These are phyloP conservation scores for Chlamydomonas reinhardtii DNA, from an alignment of 163 green algal genomes.

Conservation along the genomic window DNA sequence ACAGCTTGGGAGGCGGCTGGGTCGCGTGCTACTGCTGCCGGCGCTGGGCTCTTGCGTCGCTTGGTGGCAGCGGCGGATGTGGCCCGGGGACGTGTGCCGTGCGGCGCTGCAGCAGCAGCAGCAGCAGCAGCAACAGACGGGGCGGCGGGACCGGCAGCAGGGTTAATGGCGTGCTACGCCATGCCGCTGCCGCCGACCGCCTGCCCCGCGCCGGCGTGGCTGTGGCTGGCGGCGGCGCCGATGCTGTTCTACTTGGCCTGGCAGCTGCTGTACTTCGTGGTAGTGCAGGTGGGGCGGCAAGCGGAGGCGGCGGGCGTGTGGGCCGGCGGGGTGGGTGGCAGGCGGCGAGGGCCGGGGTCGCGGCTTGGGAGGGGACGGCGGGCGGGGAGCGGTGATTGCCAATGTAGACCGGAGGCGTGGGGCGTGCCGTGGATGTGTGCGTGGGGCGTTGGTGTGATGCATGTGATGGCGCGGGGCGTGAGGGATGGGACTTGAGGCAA, in stretches of 20 bases:
- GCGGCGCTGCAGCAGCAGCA: background rate
- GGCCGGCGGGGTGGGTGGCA: background rate
- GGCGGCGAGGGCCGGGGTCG: too few species aligned
- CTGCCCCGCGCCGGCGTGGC: background rate
- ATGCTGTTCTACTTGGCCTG: conserved; percentile 73
- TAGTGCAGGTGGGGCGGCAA: conserved; percentile 68
- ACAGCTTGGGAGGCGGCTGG: background rate
- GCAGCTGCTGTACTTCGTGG: conserved; percentile 76
- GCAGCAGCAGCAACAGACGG: background rate
- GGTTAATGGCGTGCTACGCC: conserved; percentile 5
- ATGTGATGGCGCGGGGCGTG: too few species aligned
- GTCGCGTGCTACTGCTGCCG: background rate
- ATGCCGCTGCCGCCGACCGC: background rate
- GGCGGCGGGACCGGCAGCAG: background rate
- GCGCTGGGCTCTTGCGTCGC: background rate
- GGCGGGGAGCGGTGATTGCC: too few species aligned
- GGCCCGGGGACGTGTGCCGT: background rate
- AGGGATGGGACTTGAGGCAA: too few species aligned
- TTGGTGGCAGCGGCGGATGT: background rate
- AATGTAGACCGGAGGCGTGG: too few species aligned
- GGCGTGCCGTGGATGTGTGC: too few species aligned
- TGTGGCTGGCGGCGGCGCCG: conserved; percentile 64
- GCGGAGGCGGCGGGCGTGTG: background rate
- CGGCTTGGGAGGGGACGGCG: too few species aligned
- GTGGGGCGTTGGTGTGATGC: too few species aligned